Evolutionary conservation across 2,329 filamentous ascomycete species (phyloP), one percentile per base, ranked within the genome.

Genomic region (Plectosphaerella sp.): DNA sequence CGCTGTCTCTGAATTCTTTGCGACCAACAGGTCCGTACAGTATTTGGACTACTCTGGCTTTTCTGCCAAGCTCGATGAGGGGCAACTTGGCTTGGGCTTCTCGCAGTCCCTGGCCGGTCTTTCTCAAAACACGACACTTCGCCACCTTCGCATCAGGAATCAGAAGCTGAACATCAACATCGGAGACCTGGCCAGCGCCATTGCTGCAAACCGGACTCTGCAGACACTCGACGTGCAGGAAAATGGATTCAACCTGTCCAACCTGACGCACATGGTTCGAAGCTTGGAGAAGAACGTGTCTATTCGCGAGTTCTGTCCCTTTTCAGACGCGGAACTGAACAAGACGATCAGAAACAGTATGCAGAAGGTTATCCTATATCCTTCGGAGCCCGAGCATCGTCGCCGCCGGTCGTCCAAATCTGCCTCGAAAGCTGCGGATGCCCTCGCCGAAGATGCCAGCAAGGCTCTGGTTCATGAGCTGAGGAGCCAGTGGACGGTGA

Each of bases 21-120:
- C 72, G n/a, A 66, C 67, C 24, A 83, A 83, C 61, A 62, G 66
- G 8, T 76, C 73, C 0, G 65, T 83, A 45, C 73, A 70, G n/a
- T 80, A 71, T 52, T 70, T 83, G 3, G 79, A 83, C 57, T 65
- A 83, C 8, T 83, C 80, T 1, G 80, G 80, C 2, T 82, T 77
- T 59, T 76, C 75, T 46, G 77, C 78, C 45, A 82, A 80, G 61
- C 67, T 83, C 7, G 80, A 83, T 56, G 80, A 83, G 55, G 76
- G 77, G 0, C 76, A 80, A 53, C 70, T 83, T 10, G 79, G 79
- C 15, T 73, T 70, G 52, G 77, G 77, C 9, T 78, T 82, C 53
- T 79, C 76, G 0, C 73, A 71, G 36, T 72, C 78, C 0, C 65
- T 83, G 24, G 67, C 68, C 18, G 76, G 76, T 20, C 68, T 80